Conservation (phyloP, 2,329 filamentous ascomycete genomes). For the Penicillium sp. region DNA sequence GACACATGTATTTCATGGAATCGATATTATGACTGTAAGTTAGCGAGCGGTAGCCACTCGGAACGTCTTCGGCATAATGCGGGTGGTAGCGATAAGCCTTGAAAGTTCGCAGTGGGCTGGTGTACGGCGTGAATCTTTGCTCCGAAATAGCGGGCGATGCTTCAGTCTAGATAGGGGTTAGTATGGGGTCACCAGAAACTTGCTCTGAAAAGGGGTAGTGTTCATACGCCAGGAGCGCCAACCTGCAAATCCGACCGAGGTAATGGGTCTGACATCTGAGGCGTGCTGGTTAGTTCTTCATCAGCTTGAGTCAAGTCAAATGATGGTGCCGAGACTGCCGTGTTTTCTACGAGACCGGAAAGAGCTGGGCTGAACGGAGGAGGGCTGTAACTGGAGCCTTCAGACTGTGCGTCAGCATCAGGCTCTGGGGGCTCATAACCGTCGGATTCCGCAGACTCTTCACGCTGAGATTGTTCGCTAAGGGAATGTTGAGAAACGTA, state of each 20-base stretch:
- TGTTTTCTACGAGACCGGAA: slow-evolving; percentile 32
- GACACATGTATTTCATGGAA: slow-evolving; percentile 70
- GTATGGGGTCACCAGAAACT: slow-evolving; percentile 19
- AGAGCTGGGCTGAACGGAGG: slow-evolving; percentile 47
- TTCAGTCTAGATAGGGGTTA: slow-evolving; percentile 33
- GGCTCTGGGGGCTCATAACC: slow-evolving; percentile 57
- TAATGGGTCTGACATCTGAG: slow-evolving; percentile 30
- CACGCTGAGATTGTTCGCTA: slow-evolving; percentile 20
- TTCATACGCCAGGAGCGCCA: slow-evolving; percentile 37
- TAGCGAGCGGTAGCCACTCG: slow-evolving; percentile 79
- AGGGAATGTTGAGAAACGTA: background rate
- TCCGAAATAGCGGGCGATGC: slow-evolving; percentile 17
- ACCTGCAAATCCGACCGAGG: slow-evolving; percentile 25
- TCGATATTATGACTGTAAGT: slow-evolving; percentile 94
- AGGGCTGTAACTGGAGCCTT: slow-evolving; percentile 34
- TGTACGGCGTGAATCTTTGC: slow-evolving; percentile 63
- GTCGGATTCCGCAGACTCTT: slow-evolving; percentile 46
- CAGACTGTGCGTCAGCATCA: slow-evolving; percentile 28
- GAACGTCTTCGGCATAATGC: slow-evolving; percentile 65
- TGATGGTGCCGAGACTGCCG: slow-evolving; percentile 24
- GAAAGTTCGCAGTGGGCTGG: slow-evolving; percentile 79
- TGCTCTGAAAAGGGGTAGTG: slow-evolving; percentile 18
- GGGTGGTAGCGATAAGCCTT: slow-evolving; percentile 89
- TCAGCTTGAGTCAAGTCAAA: slow-evolving; percentile 24
- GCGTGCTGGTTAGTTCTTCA: slow-evolving; percentile 34